phyloP scores from a whole-genome alignment of 805 yeast genomes.

The Pichia nanzhaoensis region DNA sequence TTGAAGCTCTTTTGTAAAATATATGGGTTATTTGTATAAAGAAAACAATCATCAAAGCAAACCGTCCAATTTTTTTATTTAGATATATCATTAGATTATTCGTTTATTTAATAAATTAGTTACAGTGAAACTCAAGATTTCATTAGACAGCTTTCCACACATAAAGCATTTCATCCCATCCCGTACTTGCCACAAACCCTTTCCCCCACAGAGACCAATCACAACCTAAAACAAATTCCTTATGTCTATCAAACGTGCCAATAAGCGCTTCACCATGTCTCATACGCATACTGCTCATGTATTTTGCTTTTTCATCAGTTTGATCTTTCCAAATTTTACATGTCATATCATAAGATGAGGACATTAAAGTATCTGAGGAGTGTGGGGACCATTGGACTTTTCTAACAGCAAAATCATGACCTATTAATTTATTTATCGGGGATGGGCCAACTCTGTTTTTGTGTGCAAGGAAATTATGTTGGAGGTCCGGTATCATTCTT shows the following conservation, averaged over 20 bases:
- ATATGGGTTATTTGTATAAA: not conserved
- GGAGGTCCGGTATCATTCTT: constrained; percentile 47
- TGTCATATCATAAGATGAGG: constrained; percentile 90
- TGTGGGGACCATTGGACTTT: constrained; percentile 89
- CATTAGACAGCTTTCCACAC: constrained; percentile 65
- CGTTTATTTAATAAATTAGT: too few species aligned
- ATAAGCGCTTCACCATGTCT: constrained; percentile 45
- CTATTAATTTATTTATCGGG: constrained; percentile 70
- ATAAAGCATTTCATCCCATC: constrained; percentile 94
- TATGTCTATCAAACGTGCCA: constrained; percentile 59
- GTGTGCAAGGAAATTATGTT: constrained; percentile 32
- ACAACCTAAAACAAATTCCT: constrained; percentile 86
- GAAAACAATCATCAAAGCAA: not conserved
- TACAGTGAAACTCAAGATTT: not conserved
- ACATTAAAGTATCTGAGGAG: constrained; percentile 56
- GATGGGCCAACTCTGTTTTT: constrained; percentile 48
- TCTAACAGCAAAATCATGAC: constrained; percentile 87
- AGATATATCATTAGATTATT: too few species aligned
- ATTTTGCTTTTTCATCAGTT: constrained; percentile 51
- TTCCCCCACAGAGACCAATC: constrained; percentile 97
- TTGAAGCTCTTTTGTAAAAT: not conserved
- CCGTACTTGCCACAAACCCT: constrained; percentile 91
- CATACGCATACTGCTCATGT: constrained; percentile 38
- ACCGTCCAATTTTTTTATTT: not conserved
- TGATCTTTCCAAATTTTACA: constrained; percentile 78